phyloP scores from a whole-genome alignment of 371 early-diverging fungal genomes.

The Coemansia sp. region DNA sequence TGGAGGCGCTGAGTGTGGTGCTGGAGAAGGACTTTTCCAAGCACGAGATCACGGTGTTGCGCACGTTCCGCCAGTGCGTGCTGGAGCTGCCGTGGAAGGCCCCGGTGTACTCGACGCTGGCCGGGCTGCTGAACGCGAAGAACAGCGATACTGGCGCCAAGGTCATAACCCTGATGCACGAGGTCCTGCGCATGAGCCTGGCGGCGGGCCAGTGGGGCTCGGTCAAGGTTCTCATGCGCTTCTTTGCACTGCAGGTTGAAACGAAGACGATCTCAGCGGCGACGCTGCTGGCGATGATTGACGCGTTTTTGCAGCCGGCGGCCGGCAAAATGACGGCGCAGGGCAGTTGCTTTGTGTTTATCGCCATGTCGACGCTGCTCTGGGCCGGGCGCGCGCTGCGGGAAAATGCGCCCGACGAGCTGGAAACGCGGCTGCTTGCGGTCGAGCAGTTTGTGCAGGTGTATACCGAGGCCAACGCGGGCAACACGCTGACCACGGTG shows the following conservation, averaged over 20 bases:
- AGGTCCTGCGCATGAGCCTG: conserved; percentile 55
- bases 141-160: conserved; percentile 58
- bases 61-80: conserved; percentile 68
- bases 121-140: conserved; percentile 71
- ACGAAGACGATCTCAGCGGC: conserved; percentile 71
- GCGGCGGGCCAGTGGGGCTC: conserved; percentile 60
- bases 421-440: conserved; percentile 59
- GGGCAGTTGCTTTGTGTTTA: conserved; percentile 72
- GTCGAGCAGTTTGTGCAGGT: conserved; percentile 67
- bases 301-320: conserved; percentile 55
- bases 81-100: conserved; percentile 77
- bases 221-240: conserved; percentile 76
- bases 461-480: conserved; percentile 48
- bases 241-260: conserved; percentile 79
- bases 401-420: conserved; percentile 59
- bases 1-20: conserved; percentile 69
- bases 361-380: conserved; percentile 73
- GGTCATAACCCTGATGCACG: conserved; percentile 58
- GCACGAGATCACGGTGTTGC: conserved; percentile 63
- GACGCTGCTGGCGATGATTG: conserved; percentile 63
- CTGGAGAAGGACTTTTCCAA: conserved; percentile 68
- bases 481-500: conserved; percentile 26
- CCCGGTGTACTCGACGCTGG: conserved; percentile 73
- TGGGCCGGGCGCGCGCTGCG: conserved; percentile 68
- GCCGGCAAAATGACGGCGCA: conserved; percentile 50